Evolutionary conservation across 116 monocot genomes (phyloP).

Genomic region (Cymodocea nodosa): DNA sequence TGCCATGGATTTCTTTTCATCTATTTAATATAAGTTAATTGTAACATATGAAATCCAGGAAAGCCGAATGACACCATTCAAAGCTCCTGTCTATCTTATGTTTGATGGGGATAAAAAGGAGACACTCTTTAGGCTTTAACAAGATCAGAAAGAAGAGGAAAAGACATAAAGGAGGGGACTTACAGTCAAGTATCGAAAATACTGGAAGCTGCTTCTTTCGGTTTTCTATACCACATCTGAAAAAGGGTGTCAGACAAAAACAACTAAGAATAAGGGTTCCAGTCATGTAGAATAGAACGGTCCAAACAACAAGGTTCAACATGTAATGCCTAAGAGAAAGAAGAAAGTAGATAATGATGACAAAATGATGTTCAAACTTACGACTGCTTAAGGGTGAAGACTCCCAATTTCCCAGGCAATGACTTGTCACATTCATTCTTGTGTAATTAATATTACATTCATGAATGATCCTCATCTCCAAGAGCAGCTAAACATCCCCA

Average conservation of each 20-base stretch:
- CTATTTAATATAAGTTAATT: too few relatives aligned
- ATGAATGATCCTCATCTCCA: background rate
- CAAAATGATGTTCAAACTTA: conserved; percentile 16
- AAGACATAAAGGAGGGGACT: too few relatives aligned
- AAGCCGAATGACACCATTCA: too few relatives aligned
- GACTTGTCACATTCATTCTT: conserved; percentile 2
- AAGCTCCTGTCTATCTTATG: too few relatives aligned
- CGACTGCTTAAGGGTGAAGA: conserved; percentile 1
- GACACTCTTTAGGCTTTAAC: too few relatives aligned
- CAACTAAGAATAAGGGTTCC: conserved; percentile 4
- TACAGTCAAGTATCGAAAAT: too few relatives aligned
- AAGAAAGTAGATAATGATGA: conserved; percentile 8
- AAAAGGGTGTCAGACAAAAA: background rate
- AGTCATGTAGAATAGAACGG: conserved; percentile 2
- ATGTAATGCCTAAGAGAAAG: conserved; percentile 1
- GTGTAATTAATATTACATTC: background rate
- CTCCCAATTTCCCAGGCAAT: conserved; percentile 6
- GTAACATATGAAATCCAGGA: too few relatives aligned
- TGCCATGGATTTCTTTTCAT: too few relatives aligned
- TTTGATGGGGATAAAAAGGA: too few relatives aligned
- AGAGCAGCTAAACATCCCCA: background rate
- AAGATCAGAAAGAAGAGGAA: too few relatives aligned
- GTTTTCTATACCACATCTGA: background rate
- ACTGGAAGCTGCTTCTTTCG: background rate
- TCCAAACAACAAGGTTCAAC: conserved; percentile 9